phyloP scores from a whole-genome alignment of 139 green algal species.

The Chlorella sp. region DNA sequence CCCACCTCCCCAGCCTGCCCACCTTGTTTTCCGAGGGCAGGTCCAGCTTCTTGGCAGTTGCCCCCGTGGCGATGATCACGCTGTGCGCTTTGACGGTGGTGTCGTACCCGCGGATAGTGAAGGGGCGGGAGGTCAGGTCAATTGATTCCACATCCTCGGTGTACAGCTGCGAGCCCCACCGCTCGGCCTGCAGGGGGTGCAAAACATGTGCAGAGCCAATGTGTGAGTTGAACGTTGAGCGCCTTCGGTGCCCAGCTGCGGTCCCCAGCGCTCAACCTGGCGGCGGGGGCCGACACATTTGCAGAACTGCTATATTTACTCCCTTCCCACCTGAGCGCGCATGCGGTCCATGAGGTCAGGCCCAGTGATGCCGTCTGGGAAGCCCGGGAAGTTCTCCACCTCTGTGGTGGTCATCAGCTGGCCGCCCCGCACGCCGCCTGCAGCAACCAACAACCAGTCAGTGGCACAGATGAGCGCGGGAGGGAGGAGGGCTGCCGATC shows the following conservation, averaged over 20 bases:
- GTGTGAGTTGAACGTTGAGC: too few relatives aligned
- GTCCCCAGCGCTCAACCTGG: too few relatives aligned
- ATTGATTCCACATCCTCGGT: constrained; percentile 95
- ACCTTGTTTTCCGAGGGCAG: constrained; percentile 86
- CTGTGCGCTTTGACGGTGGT: constrained; percentile 77
- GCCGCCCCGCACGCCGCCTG: constrained; percentile 88
- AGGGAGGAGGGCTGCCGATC: too few relatives aligned
- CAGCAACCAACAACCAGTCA: constrained; percentile 21
- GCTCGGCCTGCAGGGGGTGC: too few relatives aligned
- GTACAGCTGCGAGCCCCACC: constrained; percentile 89
- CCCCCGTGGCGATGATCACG: constrained; percentile 97
- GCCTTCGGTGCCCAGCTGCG: neutral
- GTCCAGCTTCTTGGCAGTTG: constrained; percentile 86
- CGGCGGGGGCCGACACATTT: too few relatives aligned
- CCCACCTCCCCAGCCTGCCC: neutral
- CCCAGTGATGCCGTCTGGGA: constrained; percentile 96
- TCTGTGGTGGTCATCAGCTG: constrained; percentile 98
- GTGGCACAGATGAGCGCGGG: neutral
- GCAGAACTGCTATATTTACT: too few relatives aligned
- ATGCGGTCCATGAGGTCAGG: constrained; percentile 98
- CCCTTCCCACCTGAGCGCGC: constrained; percentile 81
- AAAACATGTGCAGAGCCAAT: too few relatives aligned
- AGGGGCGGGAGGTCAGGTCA: constrained; percentile 85
- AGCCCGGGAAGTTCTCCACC: constrained; percentile 94
- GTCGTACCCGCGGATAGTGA: constrained; percentile 77